phyloP scores from a whole-genome alignment of 306 rosid species.

The Fragaria nilgerrensis region DNA sequence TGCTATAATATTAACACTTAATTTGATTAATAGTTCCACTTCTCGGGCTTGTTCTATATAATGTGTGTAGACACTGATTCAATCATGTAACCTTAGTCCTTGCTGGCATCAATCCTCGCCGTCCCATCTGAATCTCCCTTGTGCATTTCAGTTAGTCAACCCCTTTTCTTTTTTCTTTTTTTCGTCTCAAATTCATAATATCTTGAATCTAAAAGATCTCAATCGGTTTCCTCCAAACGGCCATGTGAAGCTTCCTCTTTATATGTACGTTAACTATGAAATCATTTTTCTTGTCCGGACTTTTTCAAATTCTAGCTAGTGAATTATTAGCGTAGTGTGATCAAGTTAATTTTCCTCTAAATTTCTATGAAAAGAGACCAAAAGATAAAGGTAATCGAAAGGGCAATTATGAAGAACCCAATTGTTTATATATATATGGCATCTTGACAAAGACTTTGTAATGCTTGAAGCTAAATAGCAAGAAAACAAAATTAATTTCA shows the following conservation, averaged over 20 bases:
- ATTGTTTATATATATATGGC: not conserved
- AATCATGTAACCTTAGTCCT: constrained; percentile 9
- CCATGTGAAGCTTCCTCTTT: constrained; percentile 17
- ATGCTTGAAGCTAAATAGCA: not conserved
- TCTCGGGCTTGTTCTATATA: not conserved
- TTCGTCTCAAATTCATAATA: not conserved
- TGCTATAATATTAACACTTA: not conserved
- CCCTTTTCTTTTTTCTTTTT: not conserved
- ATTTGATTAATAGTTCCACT: constrained; percentile 3
- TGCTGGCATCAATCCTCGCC: constrained; percentile 23
- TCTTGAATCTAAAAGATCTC: constrained; percentile 14
- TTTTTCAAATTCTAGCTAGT: not conserved
- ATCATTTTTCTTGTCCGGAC: not conserved
- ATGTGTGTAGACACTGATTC: too few relatives aligned
- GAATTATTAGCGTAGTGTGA: too few relatives aligned
- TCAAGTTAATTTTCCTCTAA: not conserved
- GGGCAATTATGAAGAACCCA: not conserved
- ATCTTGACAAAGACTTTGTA: not conserved
- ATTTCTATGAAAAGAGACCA: too few relatives aligned
- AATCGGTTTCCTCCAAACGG: constrained; percentile 11
- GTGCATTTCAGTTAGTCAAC: not conserved
- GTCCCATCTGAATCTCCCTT: constrained; percentile 19
- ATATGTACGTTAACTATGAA: not conserved
- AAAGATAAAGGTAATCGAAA: not conserved
- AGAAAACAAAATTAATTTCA: not conserved